Conservation (phyloP, 75 land plant genomes). For the Isoetes taiwanensis region DNA sequence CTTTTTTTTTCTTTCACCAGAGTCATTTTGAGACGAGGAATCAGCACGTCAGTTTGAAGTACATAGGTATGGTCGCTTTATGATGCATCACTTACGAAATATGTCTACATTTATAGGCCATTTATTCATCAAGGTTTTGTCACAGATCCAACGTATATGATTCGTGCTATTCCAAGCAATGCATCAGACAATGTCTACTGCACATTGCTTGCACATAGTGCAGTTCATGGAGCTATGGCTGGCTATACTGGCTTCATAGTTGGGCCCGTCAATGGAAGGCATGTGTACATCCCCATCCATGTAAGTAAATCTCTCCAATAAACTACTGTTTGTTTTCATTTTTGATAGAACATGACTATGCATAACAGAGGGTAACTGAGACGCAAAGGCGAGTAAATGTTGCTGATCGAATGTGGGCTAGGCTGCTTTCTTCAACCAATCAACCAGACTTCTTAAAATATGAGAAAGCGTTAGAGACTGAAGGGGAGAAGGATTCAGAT, state of each 20-base stretch:
- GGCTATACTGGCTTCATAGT: slow-evolving; percentile 4
- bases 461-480: slow-evolving; percentile 19
- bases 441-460: slow-evolving; percentile 59
- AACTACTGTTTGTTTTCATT: too few relatives aligned
- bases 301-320: slow-evolving; percentile 24
- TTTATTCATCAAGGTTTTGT: slow-evolving; percentile 7
- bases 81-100: too few relatives aligned
- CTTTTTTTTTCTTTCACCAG: too few relatives aligned
- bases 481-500: too few relatives aligned
- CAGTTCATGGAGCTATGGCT: slow-evolving; percentile 1
- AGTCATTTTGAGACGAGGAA: too few relatives aligned
- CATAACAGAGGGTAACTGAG: slow-evolving; percentile 83
- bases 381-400: slow-evolving; percentile 47
- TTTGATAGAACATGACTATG: too few relatives aligned
- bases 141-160: slow-evolving; percentile 62
- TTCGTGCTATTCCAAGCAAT: slow-evolving; percentile 1
- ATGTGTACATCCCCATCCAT: slow-evolving; percentile 13
- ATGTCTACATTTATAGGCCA: too few relatives aligned
- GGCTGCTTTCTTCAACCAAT: slow-evolving; percentile 81
- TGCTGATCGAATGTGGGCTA: slow-evolving; percentile 90
- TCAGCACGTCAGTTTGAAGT: too few relatives aligned
- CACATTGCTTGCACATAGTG: slow-evolving; percentile 8
- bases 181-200: slow-evolving; percentile 8
- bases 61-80: too few relatives aligned
- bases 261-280: slow-evolving; percentile 1